phyloP scores from a whole-genome alignment of 345 rosid species.

The Syzygium aqueum region DNA sequence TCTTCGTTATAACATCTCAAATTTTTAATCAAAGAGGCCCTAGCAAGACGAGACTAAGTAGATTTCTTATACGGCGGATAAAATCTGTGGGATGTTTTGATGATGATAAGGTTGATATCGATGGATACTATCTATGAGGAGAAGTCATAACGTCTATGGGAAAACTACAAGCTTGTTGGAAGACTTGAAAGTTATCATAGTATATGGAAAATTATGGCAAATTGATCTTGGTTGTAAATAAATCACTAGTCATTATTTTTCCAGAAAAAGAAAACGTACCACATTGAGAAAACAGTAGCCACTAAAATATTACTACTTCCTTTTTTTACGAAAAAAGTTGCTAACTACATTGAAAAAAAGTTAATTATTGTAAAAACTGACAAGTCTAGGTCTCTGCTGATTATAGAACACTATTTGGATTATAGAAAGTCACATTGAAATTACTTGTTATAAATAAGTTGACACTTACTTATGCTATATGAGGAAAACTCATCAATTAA shows the following conservation, averaged over 20 bases:
- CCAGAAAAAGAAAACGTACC: neutral
- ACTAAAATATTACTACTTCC: neutral
- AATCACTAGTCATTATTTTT: neutral
- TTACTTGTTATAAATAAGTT: neutral
- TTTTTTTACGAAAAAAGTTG: neutral
- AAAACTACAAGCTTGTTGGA: neutral
- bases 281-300: neutral
- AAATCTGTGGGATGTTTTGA: neutral
- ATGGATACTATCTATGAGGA: neutral
- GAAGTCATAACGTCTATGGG: neutral
- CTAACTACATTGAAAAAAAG: neutral
- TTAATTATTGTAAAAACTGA: neutral
- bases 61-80: neutral
- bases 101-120: neutral
- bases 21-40: neutral
- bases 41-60: neutral
- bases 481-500: constrained; percentile 32
- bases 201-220: too few relatives aligned
- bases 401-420: neutral
- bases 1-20: neutral
- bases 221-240: neutral
- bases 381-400: neutral
- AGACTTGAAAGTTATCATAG: neutral
- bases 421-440: neutral
- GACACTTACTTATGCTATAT: neutral